phyloP scores from a whole-genome alignment of 2,329 filamentous ascomycete genomes.

The Grosmannia serpens region DNA sequence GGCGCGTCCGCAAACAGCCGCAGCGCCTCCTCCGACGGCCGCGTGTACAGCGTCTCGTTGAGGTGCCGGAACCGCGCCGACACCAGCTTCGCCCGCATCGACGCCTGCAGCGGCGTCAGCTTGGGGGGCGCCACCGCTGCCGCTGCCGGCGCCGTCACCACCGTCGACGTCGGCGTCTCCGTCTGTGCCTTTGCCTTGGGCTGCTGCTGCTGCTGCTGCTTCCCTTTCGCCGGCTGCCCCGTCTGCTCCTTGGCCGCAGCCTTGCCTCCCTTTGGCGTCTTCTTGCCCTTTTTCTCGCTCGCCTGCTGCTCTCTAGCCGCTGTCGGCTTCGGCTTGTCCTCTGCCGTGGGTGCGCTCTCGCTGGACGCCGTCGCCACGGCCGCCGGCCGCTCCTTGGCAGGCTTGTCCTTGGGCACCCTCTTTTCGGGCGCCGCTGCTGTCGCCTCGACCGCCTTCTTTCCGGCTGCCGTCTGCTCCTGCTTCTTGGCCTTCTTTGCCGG shows the following conservation, averaged over 20 bases:
- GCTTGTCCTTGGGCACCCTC: neutral
- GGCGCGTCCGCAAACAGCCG: slow-evolving; percentile 72
- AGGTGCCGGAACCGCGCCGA: slow-evolving; percentile 94
- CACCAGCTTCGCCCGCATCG: slow-evolving; percentile 90
- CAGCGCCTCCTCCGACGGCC: slow-evolving; percentile 73
- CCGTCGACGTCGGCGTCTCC: neutral
- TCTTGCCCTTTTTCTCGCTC: slow-evolving; percentile 17
- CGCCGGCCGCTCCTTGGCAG: neutral
- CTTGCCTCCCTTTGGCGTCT: slow-evolving; percentile 16
- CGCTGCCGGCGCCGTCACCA: slow-evolving; percentile 8
- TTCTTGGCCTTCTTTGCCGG: slow-evolving; percentile 10
- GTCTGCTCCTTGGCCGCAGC: slow-evolving; percentile 1
- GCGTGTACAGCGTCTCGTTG: slow-evolving; percentile 93
- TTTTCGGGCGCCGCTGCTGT: slow-evolving; percentile 9
- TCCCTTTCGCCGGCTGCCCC: neutral
- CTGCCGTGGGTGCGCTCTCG: neutral
- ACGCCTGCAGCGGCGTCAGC: slow-evolving; percentile 82
- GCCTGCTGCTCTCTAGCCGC: slow-evolving; percentile 10
- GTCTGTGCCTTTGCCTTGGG: neutral
- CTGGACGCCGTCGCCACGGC: neutral
- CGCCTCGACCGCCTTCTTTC: neutral
- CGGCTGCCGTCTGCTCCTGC: slow-evolving; percentile 14
- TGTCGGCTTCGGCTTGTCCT: neutral
- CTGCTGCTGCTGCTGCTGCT: neutral
- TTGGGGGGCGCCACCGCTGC: slow-evolving; percentile 29